These are phyloP conservation scores for Xylaria sp. DNA, from an alignment of 495 filamentous ascomycete species.

Conservation along the genomic window DNA sequence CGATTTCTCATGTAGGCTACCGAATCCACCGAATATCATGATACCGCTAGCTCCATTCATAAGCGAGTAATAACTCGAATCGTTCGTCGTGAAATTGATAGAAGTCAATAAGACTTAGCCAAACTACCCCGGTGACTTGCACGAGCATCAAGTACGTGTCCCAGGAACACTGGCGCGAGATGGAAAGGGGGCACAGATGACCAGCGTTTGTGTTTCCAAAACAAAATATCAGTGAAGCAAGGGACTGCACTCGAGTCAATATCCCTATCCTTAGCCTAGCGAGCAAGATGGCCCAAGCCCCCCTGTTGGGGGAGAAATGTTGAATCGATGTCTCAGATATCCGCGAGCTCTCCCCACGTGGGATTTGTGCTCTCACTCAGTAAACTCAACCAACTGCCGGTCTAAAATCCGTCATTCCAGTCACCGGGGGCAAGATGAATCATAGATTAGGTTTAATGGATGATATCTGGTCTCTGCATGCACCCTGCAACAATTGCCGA, in stretches of 20 bases:
- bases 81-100: neutral
- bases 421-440: neutral
- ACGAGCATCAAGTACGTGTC: neutral
- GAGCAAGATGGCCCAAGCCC: neutral
- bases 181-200: neutral
- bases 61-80: neutral
- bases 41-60: constrained; percentile 8
- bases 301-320: constrained; percentile 14
- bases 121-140: constrained; percentile 13
- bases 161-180: neutral
- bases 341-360: constrained; percentile 41
- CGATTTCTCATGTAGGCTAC: constrained; percentile 25
- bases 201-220: neutral
- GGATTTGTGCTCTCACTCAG: constrained; percentile 38
- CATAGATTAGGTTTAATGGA: neutral
- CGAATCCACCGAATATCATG: constrained; percentile 18
- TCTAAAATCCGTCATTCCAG: constrained; percentile 15
- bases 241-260: neutral
- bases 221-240: neutral
- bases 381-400: constrained; percentile 27
- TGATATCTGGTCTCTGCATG: neutral
- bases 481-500: constrained; percentile 14
- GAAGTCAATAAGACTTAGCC: neutral
- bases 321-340: constrained; percentile 40
- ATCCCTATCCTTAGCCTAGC: neutral